Conservation (phyloP, 179 eudicot genomes). For the Corrigiola litoralis region DNA sequence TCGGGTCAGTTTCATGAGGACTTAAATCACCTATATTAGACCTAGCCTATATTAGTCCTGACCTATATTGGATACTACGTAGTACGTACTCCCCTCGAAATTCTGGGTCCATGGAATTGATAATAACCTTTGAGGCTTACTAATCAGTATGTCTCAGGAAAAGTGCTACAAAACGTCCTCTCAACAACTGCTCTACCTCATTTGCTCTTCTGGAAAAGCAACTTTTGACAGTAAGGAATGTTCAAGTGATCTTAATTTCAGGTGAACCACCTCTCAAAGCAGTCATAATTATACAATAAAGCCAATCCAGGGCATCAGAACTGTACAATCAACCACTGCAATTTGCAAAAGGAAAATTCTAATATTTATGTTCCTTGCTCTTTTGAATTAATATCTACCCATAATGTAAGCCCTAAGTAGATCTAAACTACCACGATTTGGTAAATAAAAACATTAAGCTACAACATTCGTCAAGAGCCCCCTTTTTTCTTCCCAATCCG, state of each 20-base stretch:
- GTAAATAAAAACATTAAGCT: constrained; percentile 18
- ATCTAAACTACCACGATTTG: constrained; percentile 23
- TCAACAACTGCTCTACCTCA: not conserved
- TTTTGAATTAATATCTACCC: constrained; percentile 23
- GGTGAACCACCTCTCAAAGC: constrained; percentile 10
- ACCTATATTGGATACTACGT: no score
- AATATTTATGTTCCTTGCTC: constrained; percentile 16
- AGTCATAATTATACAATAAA: constrained; percentile 13
- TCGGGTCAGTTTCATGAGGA: no score
- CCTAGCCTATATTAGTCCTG: no score
- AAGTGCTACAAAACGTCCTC: constrained; percentile 15
- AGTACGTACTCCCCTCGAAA: not conserved
- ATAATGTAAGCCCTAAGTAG: constrained; percentile 21
- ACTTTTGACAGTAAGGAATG: constrained; percentile 14
- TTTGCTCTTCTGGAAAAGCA: constrained; percentile 6
- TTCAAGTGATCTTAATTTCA: constrained; percentile 1
- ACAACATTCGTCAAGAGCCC: constrained; percentile 7
- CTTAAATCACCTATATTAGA: no score
- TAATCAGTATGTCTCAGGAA: constrained; percentile 22
- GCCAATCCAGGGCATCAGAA: constrained; percentile 24
- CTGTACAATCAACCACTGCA: constrained; percentile 33
- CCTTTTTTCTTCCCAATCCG: not conserved
- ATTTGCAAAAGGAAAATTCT: constrained; percentile 16
- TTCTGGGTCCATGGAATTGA: constrained; percentile 12
- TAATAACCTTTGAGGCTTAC: constrained; percentile 8